Base-by-base conservation (phyloP, 1,139 yeast genomes). In the Yarrowia galli region DNA sequence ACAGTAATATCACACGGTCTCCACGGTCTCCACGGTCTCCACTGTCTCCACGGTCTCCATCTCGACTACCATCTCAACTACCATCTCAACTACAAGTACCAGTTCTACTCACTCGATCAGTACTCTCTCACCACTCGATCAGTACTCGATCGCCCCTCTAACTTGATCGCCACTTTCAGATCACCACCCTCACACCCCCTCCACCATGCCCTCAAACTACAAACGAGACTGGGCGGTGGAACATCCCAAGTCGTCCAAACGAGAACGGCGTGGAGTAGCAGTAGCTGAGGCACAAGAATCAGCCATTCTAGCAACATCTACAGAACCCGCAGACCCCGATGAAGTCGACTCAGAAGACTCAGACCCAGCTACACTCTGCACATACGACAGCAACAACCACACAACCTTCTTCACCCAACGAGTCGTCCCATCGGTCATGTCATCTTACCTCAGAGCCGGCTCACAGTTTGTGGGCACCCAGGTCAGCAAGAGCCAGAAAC, bases 381-480 rank as follows among this genome's bases (percentile, higher is more conserved):
- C 64, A 6, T 58, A 32, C 22, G 64, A 58, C 42, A 43, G 64
- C 51, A 58, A 42, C 42, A 58, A 58, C 64, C 64, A 58, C 51
- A 9, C 66, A 9, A 61, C 54, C n/a, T 61, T 61, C n/a, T 61
- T 53, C 53, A 53, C 49, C 4, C 38, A 56, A 7, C 54, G 56
- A 15, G n/a, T 20, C 23, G 20, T 51, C 15, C 48, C 64, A 18
- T 40, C 58, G 9, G 25, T 46, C 28, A 38, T 58, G 16, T 65
- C 75, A 25, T 72, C 78, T 18, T 75, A 72, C 69, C 79, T 90
- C 36, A 83, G 85, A 69, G 89, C 95, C 8, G 89, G 90, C 67
- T 82, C 91, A 40, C 80, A 77, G 54, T 91, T 87, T 72, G 75
- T 82, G 7, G 97, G 97, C 1, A 85, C 87, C 25, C 97, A 91